A percentile compares a stretch with the other conserved stretches of the same genome.
Conservation (phyloP, 2,329 filamentous ascomycete genomes). For the Shiraia sp. region DNA sequence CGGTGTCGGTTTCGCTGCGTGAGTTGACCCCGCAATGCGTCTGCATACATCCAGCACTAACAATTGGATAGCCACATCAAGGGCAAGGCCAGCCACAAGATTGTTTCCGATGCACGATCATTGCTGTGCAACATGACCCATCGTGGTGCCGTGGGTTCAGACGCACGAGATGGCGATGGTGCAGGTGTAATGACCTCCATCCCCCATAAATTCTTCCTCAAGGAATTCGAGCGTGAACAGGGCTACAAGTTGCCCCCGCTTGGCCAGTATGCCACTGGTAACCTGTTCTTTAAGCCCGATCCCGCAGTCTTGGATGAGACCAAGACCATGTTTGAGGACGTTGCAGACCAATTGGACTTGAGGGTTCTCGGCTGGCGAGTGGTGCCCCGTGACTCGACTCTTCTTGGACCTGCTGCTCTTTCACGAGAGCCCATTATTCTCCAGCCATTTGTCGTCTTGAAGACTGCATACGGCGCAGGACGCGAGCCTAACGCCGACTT, state of each 20-base stretch:
- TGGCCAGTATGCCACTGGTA: slow-evolving; percentile 95
- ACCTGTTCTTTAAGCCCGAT: slow-evolving; percentile 98
- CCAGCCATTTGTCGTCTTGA: slow-evolving; percentile 91
- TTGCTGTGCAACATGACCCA: slow-evolving; percentile 99
- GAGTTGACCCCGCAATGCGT: slow-evolving; percentile 46
- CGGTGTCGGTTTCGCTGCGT: slow-evolving; percentile 98
- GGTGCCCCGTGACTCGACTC: slow-evolving; percentile 88
- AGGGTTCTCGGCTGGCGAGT: slow-evolving; percentile 95
- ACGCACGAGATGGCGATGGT: slow-evolving; percentile 96
- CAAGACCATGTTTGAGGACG: slow-evolving; percentile 89
- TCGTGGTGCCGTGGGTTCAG: slow-evolving; percentile 94
- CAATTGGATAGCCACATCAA: slow-evolving; percentile 78
- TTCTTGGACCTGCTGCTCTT: slow-evolving; percentile 88
- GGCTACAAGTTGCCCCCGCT: slow-evolving; percentile 82
- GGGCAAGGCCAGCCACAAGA: slow-evolving; percentile 96
- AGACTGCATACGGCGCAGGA: slow-evolving; percentile 80
- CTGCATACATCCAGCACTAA: slow-evolving; percentile 25
- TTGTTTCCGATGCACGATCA: slow-evolving; percentile 95
- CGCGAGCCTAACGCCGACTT: slow-evolving; percentile 79
- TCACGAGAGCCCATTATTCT: slow-evolving; percentile 94
- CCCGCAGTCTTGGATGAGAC: slow-evolving; percentile 87
- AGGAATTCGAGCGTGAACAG: slow-evolving; percentile 94
- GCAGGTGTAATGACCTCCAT: slow-evolving; percentile 99
- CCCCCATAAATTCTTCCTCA: slow-evolving; percentile 96
- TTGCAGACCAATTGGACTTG: slow-evolving; percentile 84